Percentiles rank a stretch among this genome's conserved stretches.
Conservation (phyloP, 768 basidiomycete genomes). For the Pulveroboletus sp. region DNA sequence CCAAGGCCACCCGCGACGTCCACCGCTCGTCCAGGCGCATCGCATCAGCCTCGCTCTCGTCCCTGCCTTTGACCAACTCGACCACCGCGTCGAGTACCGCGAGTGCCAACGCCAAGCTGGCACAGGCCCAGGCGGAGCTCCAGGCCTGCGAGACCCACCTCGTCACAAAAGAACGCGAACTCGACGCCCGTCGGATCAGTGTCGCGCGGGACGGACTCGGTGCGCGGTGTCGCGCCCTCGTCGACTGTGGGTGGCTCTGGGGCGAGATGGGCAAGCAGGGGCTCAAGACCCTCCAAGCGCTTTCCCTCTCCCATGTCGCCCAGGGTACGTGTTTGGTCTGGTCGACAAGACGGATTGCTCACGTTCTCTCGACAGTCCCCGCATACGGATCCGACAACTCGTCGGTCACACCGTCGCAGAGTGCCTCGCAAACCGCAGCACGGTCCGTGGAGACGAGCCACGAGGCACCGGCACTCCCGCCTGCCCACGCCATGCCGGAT, state of each 20-base stretch:
- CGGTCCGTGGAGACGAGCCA: constrained; percentile 20
- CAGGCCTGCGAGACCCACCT: constrained; percentile 82
- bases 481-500: constrained; percentile 29
- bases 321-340: no score
- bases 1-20: constrained; percentile 49
- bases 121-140: constrained; percentile 68
- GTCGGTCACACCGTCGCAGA: constrained; percentile 76
- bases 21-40: constrained; percentile 30
- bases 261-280: constrained; percentile 64
- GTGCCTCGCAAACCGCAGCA: constrained; percentile 55
- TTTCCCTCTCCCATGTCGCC: constrained; percentile 1
- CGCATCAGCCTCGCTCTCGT: constrained; percentile 43
- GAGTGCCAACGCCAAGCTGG: constrained; percentile 44
- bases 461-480: constrained; percentile 16
- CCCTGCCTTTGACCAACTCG: constrained; percentile 34
- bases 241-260: constrained; percentile 70
- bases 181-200: constrained; percentile 49
- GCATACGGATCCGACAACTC: constrained; percentile 49
- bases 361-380: constrained; percentile 10
- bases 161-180: constrained; percentile 63
- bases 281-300: constrained; percentile 30
- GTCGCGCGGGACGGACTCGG: constrained; percentile 62
- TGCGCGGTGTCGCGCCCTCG: constrained; percentile 59
- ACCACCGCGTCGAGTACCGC: constrained; percentile 15
- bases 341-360: no score